Conservation (phyloP, 352 stramenopile genomes). For the Pythium diclinum region DNA sequence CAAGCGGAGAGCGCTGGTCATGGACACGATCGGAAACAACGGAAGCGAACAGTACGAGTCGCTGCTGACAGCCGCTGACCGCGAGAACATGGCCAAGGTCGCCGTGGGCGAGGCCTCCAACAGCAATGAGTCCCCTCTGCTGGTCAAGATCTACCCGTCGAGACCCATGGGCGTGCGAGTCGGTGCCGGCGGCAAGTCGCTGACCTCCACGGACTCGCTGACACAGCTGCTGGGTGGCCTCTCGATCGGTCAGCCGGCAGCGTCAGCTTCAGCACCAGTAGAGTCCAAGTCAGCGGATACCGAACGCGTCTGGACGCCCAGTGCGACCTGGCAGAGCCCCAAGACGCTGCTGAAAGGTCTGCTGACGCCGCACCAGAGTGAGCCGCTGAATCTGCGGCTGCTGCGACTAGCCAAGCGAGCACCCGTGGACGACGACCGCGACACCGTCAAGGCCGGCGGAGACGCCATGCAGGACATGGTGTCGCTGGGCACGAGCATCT, state of each 20-base stretch:
- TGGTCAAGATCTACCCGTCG: constrained; percentile 17
- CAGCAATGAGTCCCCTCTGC: constrained; percentile 7
- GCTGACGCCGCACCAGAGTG: neutral
- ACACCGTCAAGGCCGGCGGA: neutral
- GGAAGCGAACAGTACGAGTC: neutral
- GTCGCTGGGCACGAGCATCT: too few species aligned
- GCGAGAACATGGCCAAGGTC: neutral
- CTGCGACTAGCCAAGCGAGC: constrained; percentile 4
- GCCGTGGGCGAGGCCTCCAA: neutral
- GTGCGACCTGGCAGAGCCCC: constrained; percentile 12
- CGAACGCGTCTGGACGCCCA: neutral
- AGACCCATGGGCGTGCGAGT: neutral
- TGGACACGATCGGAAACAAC: neutral
- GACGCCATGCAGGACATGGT: too few species aligned
- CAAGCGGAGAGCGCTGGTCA: constrained; percentile 9
- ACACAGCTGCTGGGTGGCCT: neutral
- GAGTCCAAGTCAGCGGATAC: too few species aligned
- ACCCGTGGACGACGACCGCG: constrained; percentile 1
- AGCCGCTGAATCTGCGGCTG: constrained; percentile 8
- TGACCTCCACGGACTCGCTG: neutral
- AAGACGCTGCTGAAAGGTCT: constrained; percentile 2
- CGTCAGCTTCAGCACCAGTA: too few species aligned
- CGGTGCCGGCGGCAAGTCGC: neutral
- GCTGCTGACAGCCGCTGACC: neutral
- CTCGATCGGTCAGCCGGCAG: neutral